Conservation (phyloP, 2,329 filamentous ascomycete genomes). For the Trichophyton mentagrophytes region DNA sequence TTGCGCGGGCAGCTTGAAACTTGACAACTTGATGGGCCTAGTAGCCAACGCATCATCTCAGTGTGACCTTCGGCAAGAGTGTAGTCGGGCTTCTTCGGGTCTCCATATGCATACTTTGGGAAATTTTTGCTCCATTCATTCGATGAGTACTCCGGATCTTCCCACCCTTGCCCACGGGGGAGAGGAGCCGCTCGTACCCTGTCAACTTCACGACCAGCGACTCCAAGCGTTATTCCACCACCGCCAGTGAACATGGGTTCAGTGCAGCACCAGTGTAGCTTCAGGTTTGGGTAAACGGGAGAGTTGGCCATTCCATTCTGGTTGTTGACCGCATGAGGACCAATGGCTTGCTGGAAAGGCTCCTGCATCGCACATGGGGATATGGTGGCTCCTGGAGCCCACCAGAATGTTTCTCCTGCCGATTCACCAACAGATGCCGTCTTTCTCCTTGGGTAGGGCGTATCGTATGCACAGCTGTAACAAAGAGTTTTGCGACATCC, state of each 20-base stretch:
- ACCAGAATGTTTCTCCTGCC: slow-evolving; percentile 40
- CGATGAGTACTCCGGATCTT: slow-evolving; percentile 41
- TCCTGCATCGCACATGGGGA: slow-evolving; percentile 50
- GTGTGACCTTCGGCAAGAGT: slow-evolving; percentile 29
- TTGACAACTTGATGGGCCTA: slow-evolving; percentile 36
- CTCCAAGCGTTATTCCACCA: slow-evolving; percentile 45
- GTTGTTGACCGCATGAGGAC: slow-evolving; percentile 5
- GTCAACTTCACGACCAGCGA: slow-evolving; percentile 42
- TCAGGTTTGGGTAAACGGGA: slow-evolving; percentile 37
- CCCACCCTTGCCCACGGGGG: slow-evolving; percentile 42
- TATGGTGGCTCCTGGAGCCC: slow-evolving; percentile 43
- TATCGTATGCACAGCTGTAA: slow-evolving; percentile 47
- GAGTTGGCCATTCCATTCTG: slow-evolving; percentile 22
- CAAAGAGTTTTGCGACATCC: slow-evolving; percentile 49
- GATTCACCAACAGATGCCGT: slow-evolving; percentile 11
- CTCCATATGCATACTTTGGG: slow-evolving; percentile 29
- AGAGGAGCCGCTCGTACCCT: slow-evolving; percentile 45
- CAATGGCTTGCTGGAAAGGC: slow-evolving; percentile 21
- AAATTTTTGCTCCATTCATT: slow-evolving; percentile 31
- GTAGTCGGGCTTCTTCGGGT: slow-evolving; percentile 28
- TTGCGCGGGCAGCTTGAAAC: slow-evolving; percentile 42
- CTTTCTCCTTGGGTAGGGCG: slow-evolving; percentile 36
- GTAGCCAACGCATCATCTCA: slow-evolving; percentile 35
- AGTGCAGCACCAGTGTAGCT: slow-evolving; percentile 48
- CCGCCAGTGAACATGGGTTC: slow-evolving; percentile 49